Conservation (phyloP, 1,139 yeast species). For the Arxiozyma slooffiae region DNA sequence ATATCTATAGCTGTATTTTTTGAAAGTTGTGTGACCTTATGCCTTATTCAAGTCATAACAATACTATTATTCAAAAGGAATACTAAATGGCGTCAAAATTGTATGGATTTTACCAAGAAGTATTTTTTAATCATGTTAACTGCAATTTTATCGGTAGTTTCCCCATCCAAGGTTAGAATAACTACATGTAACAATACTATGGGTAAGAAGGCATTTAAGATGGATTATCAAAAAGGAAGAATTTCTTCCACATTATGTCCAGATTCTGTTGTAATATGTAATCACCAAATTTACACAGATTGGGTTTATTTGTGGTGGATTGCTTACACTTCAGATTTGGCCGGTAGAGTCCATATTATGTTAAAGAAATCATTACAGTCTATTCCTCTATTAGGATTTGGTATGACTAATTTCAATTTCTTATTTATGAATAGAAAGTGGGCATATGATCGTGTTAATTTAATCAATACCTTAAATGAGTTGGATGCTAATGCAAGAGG, state of each 20-base stretch:
- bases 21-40: constrained; percentile 16
- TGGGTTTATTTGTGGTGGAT: constrained; percentile 93
- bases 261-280: constrained; percentile 37
- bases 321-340: constrained; percentile 54
- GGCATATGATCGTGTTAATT: constrained; percentile 57
- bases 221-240: constrained; percentile 16
- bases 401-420: constrained; percentile 74
- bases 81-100: constrained; percentile 13
- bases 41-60: constrained; percentile 14
- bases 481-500: constrained; percentile 43
- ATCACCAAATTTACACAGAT: constrained; percentile 90
- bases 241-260: constrained; percentile 17
- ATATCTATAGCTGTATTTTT: constrained; percentile 12
- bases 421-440: constrained; percentile 73
- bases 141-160: constrained; percentile 24
- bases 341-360: constrained; percentile 59
- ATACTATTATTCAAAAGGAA: constrained; percentile 9
- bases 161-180: constrained; percentile 28
- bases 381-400: constrained; percentile 75
- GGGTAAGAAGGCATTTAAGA: constrained; percentile 20
- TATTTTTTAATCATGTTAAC: constrained; percentile 24
- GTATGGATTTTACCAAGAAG: constrained; percentile 23
- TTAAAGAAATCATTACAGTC: constrained; percentile 67
- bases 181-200: constrained; percentile 25
- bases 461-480: constrained; percentile 47